Evolutionary conservation across 2,329 filamentous ascomycete genomes (phyloP), one percentile per base, ranked within the genome.

Genomic region (Colletotrichum sp.): DNA sequence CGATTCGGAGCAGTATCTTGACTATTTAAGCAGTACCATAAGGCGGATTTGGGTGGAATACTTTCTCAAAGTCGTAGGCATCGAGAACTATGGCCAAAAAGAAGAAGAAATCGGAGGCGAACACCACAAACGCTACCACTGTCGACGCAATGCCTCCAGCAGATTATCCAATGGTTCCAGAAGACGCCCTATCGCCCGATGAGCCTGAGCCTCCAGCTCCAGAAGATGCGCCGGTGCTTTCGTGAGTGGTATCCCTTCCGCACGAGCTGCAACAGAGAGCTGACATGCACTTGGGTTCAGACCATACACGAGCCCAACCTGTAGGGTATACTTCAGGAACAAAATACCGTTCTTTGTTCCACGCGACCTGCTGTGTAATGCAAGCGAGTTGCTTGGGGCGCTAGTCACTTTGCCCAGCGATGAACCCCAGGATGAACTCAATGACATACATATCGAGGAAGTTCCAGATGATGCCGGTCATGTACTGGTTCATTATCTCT

Each of bases 401-500:
- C 39, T n/a, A 44, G 19, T 0, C 39, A 44, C 39, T 11, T 44
- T 44, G 19, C 39, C 16, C 5, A n/a, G 39, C 16, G 1, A 2
- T 19, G 36, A 39, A 39, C 34, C 34, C 15, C 34, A 8, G 34
- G 7, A 57, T 0, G 0, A 2, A 25, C 28, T 11, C 19, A 5
- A 13, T 8, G 22, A 36, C 0, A 57, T 68, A 19, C 48, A n/a
- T 12, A 25, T 68, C n/a, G 13, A 16, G 3, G 16, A 68, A 11
- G 11, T 76, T 4, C 61, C 39, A 16, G 48, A 71, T 25, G 60
- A 71, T 3, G 71, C 28, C n/a, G 71, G 71, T n/a, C 63, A 76
- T 44, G 44, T 71, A 0, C 39, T 76, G 12, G 32, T 76, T 27
- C 67, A 76, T 63, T 76, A 68, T 39, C 61, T 76, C 9, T 15